Conservation (phyloP, 2,329 filamentous ascomycete genomes). For the Mollisiaceae sp. region DNA sequence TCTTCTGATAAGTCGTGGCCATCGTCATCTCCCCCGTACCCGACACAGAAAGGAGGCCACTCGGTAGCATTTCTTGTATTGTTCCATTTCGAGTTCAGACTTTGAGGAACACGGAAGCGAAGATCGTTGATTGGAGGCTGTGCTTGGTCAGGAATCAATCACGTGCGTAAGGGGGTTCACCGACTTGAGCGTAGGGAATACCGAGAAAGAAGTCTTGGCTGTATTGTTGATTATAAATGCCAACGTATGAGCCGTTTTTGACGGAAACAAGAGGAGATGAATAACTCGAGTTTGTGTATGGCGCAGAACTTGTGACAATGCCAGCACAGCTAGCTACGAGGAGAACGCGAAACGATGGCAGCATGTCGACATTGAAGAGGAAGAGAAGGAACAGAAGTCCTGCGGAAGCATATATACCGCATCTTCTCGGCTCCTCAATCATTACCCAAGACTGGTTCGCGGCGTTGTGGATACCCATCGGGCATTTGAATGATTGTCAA, state of each 20-base stretch:
- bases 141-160: not conserved
- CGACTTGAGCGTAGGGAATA: conserved; percentile 34
- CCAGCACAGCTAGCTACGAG: not conserved
- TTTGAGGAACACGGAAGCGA: conserved; percentile 31
- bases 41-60: conserved; percentile 34
- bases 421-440: conserved; percentile 5
- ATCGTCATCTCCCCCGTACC: conserved; percentile 34
- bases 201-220: conserved; percentile 39
- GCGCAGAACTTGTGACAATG: not conserved
- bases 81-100: conserved; percentile 33
- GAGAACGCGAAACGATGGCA: not conserved
- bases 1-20: conserved; percentile 38
- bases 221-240: conserved; percentile 29
- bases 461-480: not conserved
- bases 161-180: not conserved
- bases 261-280: conserved; percentile 26
- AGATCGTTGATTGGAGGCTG: conserved; percentile 35
- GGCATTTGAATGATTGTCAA: not conserved
- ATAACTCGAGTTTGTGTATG: not conserved
- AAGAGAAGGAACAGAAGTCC: not conserved
- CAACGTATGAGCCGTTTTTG: conserved; percentile 36
- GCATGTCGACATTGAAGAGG: not conserved
- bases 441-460: not conserved
- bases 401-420: conserved; percentile 9
- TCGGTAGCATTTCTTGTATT: conserved; percentile 22